phyloP scores from a whole-genome alignment of 2,329 filamentous ascomycete species.

The Aspergillus vadensis region DNA sequence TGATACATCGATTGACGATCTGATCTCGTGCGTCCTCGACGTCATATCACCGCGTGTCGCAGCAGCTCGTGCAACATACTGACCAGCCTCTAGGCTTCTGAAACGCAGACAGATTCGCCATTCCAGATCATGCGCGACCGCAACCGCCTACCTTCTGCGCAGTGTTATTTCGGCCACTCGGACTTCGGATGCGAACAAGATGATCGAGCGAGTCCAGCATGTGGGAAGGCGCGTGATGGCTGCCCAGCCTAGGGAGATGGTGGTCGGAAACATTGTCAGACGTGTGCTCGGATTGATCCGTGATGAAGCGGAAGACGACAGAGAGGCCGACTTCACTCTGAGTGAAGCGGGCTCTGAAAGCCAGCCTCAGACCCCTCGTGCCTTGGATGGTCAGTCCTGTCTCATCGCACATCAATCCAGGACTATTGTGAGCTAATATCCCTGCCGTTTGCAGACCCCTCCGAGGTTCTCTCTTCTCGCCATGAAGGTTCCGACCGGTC shows the following conservation, averaged over 20 bases:
- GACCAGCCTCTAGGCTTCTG: slow-evolving; percentile 63
- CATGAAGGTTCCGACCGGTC: slow-evolving; percentile 36
- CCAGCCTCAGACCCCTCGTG: slow-evolving; percentile 47
- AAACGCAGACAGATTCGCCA: slow-evolving; percentile 88
- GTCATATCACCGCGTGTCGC: slow-evolving; percentile 9
- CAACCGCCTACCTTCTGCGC: slow-evolving; percentile 84
- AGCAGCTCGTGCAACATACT: slow-evolving; percentile 15
- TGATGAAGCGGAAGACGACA: slow-evolving; percentile 82
- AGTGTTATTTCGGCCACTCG: slow-evolving; percentile 82
- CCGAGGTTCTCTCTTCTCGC: slow-evolving; percentile 30
- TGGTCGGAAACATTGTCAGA: slow-evolving; percentile 91
- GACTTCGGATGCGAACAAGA: slow-evolving; percentile 73
- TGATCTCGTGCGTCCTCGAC: slow-evolving; percentile 68
- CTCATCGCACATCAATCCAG: not conserved
- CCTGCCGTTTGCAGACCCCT: slow-evolving; percentile 25
- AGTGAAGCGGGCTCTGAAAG: slow-evolving; percentile 64
- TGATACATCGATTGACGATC: slow-evolving; percentile 78
- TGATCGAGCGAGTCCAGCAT: slow-evolving; percentile 77
- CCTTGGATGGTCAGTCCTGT: slow-evolving; percentile 34
- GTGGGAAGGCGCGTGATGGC: slow-evolving; percentile 76
- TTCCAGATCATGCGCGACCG: slow-evolving; percentile 84
- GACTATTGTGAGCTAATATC: not conserved
- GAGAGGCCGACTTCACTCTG: slow-evolving; percentile 62
- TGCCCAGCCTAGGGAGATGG: slow-evolving; percentile 86
- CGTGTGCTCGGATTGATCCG: slow-evolving; percentile 87